phyloP scores from a whole-genome alignment of 1,284 basidiomycete genomes.

The Ustilago nuda region DNA sequence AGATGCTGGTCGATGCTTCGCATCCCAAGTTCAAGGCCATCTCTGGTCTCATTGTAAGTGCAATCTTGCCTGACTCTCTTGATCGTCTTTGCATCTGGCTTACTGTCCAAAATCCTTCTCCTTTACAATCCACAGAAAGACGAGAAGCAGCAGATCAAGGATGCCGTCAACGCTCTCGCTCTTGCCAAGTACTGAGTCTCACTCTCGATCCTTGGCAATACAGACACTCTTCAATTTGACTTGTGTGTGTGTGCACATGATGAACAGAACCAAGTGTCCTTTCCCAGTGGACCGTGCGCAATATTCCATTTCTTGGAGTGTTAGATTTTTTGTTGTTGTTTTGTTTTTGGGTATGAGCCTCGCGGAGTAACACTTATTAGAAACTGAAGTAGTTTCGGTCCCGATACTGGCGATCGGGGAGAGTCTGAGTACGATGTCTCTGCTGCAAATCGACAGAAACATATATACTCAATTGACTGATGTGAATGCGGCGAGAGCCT shows the following conservation, averaged over 20 bases:
- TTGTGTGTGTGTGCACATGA: neutral
- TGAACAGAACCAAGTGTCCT: neutral
- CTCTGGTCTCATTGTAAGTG: constrained; percentile 74
- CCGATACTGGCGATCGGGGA: no score
- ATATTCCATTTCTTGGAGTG: constrained; percentile 10
- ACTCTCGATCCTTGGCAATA: neutral
- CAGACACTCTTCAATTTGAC: neutral
- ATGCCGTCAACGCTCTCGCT: constrained; percentile 46
- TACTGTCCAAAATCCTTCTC: neutral
- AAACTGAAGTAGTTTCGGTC: no score
- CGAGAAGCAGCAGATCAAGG: constrained; percentile 61
- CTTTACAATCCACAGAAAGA: constrained; percentile 42
- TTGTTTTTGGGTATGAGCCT: neutral
- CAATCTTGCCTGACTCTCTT: neutral
- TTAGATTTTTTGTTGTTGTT: constrained; percentile 32
- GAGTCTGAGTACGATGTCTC: no score
- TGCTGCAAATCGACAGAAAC: no score
- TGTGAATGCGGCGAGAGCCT: no score
- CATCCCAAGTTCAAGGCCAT: constrained; percentile 80
- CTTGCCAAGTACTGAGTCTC: constrained; percentile 35
- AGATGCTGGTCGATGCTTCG: constrained; percentile 78
- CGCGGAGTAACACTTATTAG: neutral
- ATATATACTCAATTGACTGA: no score
- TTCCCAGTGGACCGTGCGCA: neutral
- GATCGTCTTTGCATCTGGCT: neutral